These are phyloP conservation scores for Fusarium pseudograminearum DNA, from an alignment of 2,329 filamentous ascomycete genomes.

Conservation along the genomic window DNA sequence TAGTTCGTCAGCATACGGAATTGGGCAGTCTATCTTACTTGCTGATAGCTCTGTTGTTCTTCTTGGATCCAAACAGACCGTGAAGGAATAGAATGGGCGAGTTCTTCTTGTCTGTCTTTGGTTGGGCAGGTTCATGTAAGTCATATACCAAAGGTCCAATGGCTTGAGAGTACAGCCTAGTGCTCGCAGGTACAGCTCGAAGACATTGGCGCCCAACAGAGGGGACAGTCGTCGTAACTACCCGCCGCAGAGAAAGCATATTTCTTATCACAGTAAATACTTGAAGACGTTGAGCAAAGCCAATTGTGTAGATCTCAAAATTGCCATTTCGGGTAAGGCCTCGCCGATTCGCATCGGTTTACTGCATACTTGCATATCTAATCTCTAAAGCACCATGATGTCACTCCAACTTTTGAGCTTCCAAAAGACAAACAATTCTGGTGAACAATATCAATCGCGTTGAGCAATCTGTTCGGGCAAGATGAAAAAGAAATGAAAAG, in stretches of 20 bases:
- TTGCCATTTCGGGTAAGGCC: constrained; percentile 37
- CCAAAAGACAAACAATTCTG: constrained; percentile 10
- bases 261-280: constrained; percentile 11
- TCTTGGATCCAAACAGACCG: constrained; percentile 93
- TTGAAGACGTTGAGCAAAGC: constrained; percentile 27
- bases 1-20: background rate
- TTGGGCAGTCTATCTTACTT: constrained; percentile 70
- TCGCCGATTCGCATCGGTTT: constrained; percentile 30
- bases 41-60: constrained; percentile 94
- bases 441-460: constrained; percentile 3
- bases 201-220: constrained; percentile 7
- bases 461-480: background rate
- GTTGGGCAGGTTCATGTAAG: constrained; percentile 69
- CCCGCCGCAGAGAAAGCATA: constrained; percentile 39
- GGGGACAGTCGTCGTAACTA: constrained; percentile 14
- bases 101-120: constrained; percentile 54
- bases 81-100: constrained; percentile 88
- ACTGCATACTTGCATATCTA: constrained; percentile 44
- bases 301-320: constrained; percentile 39
- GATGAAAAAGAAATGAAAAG: background rate
- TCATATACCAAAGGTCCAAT: constrained; percentile 69
- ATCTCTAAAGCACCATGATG: constrained; percentile 28
- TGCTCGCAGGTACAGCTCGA: background rate
- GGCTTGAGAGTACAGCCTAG: constrained; percentile 40
- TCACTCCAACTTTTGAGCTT: constrained; percentile 26